A percentile compares a stretch with the other conserved stretches of the same genome.
Conservation (phyloP, 345 rosid species). For the Acer campestre region DNA sequence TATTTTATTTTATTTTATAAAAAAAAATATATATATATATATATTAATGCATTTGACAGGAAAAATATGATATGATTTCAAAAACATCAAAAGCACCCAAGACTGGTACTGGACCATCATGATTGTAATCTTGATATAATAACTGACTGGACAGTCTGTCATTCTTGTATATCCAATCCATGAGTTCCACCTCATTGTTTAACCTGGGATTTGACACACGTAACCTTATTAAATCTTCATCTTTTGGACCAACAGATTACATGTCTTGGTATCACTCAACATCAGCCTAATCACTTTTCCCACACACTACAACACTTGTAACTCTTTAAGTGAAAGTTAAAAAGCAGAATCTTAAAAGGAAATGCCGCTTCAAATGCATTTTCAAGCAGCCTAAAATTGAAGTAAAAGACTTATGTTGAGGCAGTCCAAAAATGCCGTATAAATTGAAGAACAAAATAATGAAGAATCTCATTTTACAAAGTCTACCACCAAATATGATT, state of each 20-base stretch:
- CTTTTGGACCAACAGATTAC: neutral
- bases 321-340: constrained; percentile 3
- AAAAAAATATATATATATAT: too few relatives aligned
- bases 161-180: neutral
- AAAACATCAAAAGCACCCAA: neutral
- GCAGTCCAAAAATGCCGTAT: too few relatives aligned
- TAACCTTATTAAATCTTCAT: neutral
- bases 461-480: too few relatives aligned
- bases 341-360: neutral
- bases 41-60: too few relatives aligned
- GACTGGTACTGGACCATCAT: neutral
- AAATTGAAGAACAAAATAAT: too few relatives aligned
- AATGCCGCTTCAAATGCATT: too few relatives aligned
- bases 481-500: too few relatives aligned
- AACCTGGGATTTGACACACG: neutral
- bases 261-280: constrained; percentile 15
- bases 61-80: neutral
- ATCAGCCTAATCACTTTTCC: neutral
- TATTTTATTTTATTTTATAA: too few relatives aligned
- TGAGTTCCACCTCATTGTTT: neutral
- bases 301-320: neutral
- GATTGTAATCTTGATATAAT: neutral
- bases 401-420: too few relatives aligned
- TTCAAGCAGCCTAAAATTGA: too few relatives aligned
- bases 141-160: neutral